phyloP scores from a whole-genome alignment of 148 eudicot genomes.

The Amaranthus cruentus region DNA sequence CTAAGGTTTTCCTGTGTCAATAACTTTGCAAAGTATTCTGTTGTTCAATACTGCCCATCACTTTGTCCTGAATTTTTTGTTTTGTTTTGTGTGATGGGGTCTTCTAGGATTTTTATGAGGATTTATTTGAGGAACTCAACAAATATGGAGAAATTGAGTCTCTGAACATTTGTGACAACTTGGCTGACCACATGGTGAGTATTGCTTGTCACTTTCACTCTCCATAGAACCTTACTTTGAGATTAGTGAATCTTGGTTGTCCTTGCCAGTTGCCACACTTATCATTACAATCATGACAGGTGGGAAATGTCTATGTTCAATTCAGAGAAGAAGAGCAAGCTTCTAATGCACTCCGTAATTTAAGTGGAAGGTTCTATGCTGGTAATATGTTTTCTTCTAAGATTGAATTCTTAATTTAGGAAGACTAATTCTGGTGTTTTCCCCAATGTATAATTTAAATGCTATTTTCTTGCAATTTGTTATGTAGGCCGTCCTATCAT shows the following conservation, averaged over 20 bases:
- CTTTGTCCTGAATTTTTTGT: background rate
- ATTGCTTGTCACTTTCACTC: background rate
- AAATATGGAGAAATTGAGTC: conserved; percentile 93
- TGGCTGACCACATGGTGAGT: conserved; percentile 91
- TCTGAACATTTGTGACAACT: conserved; percentile 81
- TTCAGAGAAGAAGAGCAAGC: conserved; percentile 91
- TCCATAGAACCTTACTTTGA: background rate
- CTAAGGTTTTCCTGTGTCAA: too few species aligned
- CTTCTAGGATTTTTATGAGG: conserved; percentile 86
- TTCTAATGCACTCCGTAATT: conserved; percentile 58
- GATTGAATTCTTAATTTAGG: background rate
- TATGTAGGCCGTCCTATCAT: conserved; percentile 80
- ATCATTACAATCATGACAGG: conserved; percentile 37
- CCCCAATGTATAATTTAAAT: background rate
- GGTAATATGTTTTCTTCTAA: conserved; percentile 31
- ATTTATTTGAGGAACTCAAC: conserved; percentile 78
- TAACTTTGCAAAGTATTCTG: too few species aligned
- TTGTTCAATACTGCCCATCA: too few species aligned
- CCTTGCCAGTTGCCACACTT: background rate
- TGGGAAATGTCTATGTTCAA: conserved; percentile 94
- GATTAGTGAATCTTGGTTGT: background rate
- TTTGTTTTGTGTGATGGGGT: background rate
- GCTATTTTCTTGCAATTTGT: background rate
- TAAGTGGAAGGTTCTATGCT: conserved; percentile 84
- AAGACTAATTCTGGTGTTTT: background rate